phyloP scores from a whole-genome alignment of 345 rosid genomes.

The Rhodomyrtus tomentosa region DNA sequence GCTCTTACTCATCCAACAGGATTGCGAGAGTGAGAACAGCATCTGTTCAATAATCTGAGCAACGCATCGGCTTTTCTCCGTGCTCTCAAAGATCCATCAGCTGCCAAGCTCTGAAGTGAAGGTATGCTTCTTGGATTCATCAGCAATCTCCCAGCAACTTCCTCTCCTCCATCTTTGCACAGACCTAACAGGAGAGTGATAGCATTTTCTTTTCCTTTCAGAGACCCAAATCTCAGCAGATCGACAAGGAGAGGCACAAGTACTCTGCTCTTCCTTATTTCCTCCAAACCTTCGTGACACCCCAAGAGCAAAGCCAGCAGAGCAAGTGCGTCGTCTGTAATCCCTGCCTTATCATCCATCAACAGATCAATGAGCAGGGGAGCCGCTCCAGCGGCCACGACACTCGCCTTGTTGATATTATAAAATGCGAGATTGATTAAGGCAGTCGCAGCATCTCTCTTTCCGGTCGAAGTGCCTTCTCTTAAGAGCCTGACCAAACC shows the following conservation, averaged over 20 bases:
- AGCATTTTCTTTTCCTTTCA: slow-evolving; percentile 51
- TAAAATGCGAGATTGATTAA: slow-evolving; percentile 38
- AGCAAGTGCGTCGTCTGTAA: slow-evolving; percentile 51
- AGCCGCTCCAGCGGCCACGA: slow-evolving; percentile 32
- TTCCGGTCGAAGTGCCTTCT: slow-evolving; percentile 48
- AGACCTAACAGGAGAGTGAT: slow-evolving; percentile 47
- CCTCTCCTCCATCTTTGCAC: slow-evolving; percentile 58
- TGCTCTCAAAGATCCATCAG: slow-evolving; percentile 50
- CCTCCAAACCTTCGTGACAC: slow-evolving; percentile 35
- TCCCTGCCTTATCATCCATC: slow-evolving; percentile 60
- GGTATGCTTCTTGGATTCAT: slow-evolving; percentile 60
- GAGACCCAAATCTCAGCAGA: slow-evolving; percentile 53
- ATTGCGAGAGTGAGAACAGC: slow-evolving; percentile 41
- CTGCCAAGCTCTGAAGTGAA: slow-evolving; percentile 46
- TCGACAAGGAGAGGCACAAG: slow-evolving; percentile 52
- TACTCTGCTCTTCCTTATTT: slow-evolving; percentile 29
- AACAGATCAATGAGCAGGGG: slow-evolving; percentile 43
- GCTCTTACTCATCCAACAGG: slow-evolving; percentile 10
- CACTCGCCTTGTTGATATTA: slow-evolving; percentile 31
- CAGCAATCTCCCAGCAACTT: slow-evolving; percentile 31
- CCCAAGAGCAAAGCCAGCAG: slow-evolving; percentile 35
- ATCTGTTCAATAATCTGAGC: slow-evolving; percentile 51
- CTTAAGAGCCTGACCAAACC: slow-evolving; percentile 38
- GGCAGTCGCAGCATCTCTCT: slow-evolving; percentile 54
- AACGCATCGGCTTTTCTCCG: slow-evolving; percentile 54